Evolutionary conservation across 2,329 filamentous ascomycete genomes (phyloP).

Genomic region (Colletotrichum sp.): DNA sequence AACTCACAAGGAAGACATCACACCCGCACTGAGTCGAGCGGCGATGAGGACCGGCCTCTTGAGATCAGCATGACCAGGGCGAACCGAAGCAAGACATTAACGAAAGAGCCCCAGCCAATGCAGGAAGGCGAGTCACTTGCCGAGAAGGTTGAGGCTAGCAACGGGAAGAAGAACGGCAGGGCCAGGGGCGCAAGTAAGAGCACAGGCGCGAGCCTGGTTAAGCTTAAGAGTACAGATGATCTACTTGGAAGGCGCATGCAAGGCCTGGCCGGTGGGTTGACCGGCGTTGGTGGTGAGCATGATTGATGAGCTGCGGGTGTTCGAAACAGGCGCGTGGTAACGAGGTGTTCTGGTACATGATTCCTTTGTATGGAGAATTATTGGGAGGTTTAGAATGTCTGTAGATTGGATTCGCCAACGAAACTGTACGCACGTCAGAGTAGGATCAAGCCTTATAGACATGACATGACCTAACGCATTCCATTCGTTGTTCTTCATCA

Average conservation of each 20-base stretch:
- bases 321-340: not conserved
- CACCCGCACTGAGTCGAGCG: slow-evolving; percentile 64
- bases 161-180: slow-evolving; percentile 27
- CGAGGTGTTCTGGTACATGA: not conserved
- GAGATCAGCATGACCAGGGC: slow-evolving; percentile 74
- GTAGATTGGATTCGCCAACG: slow-evolving; percentile 14
- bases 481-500: fast-evolving
- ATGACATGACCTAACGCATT: not conserved
- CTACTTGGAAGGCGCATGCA: slow-evolving; percentile 63
- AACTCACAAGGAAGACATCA: slow-evolving; percentile 28
- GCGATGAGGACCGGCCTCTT: slow-evolving; percentile 80
- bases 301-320: not conserved
- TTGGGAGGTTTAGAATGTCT: not conserved
- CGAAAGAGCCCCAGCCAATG: slow-evolving; percentile 23
- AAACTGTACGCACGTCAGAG: not conserved
- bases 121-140: slow-evolving; percentile 21
- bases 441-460: not conserved
- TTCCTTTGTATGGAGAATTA: not conserved
- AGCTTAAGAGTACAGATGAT: slow-evolving; percentile 63
- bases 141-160: slow-evolving; percentile 25
- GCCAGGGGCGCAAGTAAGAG: slow-evolving; percentile 38
- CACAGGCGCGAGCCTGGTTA: slow-evolving; percentile 55
- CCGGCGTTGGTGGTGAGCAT: slow-evolving; percentile 51
- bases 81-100: slow-evolving; percentile 24
- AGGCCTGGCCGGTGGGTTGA: slow-evolving; percentile 59